Base-by-base conservation (phyloP, 192 early-diverging fungal genomes). In the Coemansia sp. region DNA sequence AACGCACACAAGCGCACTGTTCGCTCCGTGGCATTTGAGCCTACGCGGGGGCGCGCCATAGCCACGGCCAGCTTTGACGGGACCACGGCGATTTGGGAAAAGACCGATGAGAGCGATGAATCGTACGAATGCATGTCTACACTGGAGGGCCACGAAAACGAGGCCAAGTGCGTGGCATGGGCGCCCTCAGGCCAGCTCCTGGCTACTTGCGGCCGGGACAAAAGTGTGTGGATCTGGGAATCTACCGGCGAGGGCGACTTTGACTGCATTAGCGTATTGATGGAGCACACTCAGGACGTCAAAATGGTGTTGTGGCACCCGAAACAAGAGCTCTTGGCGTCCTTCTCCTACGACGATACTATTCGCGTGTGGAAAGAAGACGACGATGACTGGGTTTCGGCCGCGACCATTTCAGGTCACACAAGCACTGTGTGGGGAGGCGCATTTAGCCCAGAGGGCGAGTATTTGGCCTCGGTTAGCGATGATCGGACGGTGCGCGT, bases 191-290 rank as follows among this genome's bases (percentile, higher is more conserved):
- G 93, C 11, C 75, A 88, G 4, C 83, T 99, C 23, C 73, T 99
- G 38, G 93, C 97, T 11, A 99, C 97, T 5, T 97, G 97, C 68
- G 90, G 91, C 26, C 82, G 97, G 33, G 97, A 99, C 81, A 97
- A 96, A 75, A 94, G 91, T 79, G 94, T 99, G 33, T 99, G 97
- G 97, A 94, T 99, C 65, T 99, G 97, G 97, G 97, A 99, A 70
- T 59, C 68, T 16, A 75, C 69, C 25, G 78, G 88, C 26, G 94
- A 95, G 63, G 91, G 88, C 64, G 96, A 98, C 70, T 99, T 99
- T 84, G 94, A 97, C 73, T 96, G 94, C 75, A 82, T 99, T 18
- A 91, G 88, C 61, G 95, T 99, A 26, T 79, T 97, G 23, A 93
- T 95, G 76, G 95, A 99, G 66, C 97, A 99, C 73, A 89, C 88